Percentiles rank a stretch among this genome's conserved stretches.
Conservation (phyloP, 2,329 filamentous ascomycete species). For the Colletotrichum echinochloae region DNA sequence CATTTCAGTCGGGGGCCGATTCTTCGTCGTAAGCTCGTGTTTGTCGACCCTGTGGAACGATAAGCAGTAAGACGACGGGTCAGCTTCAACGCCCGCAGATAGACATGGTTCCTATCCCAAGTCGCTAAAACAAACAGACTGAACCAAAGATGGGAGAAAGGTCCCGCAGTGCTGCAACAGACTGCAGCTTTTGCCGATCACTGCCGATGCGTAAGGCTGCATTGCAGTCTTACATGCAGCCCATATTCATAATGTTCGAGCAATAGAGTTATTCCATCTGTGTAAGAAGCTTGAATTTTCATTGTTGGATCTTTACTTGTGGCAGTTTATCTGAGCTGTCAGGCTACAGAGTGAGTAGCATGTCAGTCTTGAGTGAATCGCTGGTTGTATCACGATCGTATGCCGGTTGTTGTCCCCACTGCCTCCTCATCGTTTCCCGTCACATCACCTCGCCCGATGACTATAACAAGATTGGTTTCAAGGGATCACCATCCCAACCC, state of each 20-base stretch:
- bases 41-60: neutral
- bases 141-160: neutral
- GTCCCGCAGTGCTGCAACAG: neutral
- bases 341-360: too few relatives aligned
- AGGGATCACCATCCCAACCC: slow-evolving; percentile 11
- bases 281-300: neutral
- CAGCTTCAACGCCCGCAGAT: slow-evolving; percentile 1
- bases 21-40: neutral
- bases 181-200: neutral
- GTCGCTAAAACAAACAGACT: neutral
- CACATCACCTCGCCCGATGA: neutral
- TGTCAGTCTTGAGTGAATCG: neutral
- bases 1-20: neutral
- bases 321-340: neutral
- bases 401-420: neutral
- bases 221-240: slow-evolving; percentile 2
- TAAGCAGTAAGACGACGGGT: neutral
- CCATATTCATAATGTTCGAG: neutral
- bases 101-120: neutral
- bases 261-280: too few relatives aligned
- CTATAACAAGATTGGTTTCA: neutral
- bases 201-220: slow-evolving; percentile 15
- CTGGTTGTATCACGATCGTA: neutral
- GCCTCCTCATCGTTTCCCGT: neutral
- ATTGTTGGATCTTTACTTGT: neutral